Conservation (phyloP, 2,329 filamentous ascomycete species). For the Colletotrichum eleusines region DNA sequence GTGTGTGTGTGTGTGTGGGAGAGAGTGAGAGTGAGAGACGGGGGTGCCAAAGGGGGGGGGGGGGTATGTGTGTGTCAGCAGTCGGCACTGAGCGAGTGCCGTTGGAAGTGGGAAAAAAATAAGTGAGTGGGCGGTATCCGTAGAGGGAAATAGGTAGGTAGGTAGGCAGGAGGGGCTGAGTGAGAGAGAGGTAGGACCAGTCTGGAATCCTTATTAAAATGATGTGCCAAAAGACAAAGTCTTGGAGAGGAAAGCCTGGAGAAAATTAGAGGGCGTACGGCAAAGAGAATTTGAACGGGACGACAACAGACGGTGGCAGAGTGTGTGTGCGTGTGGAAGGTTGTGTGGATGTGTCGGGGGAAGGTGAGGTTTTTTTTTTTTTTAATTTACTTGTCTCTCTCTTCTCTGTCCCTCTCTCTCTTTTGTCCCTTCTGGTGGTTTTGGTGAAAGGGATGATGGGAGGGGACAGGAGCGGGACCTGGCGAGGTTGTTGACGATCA, state of each 20-base stretch:
- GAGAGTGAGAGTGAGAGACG: conserved; percentile 2
- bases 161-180: conserved; percentile 7
- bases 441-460: conserved; percentile 17
- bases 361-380: not conserved
- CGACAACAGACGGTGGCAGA: conserved; percentile 29
- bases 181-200: conserved; percentile 1
- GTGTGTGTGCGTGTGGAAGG: not conserved
- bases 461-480: conserved; percentile 29
- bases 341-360: conserved; percentile 2
- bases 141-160: conserved; percentile 17
- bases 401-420: not conserved
- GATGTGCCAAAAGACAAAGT: conserved; percentile 22
- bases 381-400: too few relatives aligned
- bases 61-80: not conserved
- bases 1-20: too few relatives aligned
- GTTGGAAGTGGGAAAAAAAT: conserved; percentile 35
- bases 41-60: conserved; percentile 11
- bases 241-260: not conserved
- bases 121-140: too few relatives aligned
- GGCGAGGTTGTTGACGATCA: conserved; percentile 37
- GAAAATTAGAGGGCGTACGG: conserved; percentile 34
- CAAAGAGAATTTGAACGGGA: conserved; percentile 19
- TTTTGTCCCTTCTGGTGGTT: conserved; percentile 1
- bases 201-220: conserved; percentile 37
- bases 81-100: conserved; percentile 43